Conservation (phyloP, 768 basidiomycete genomes). For the Gloeopeniophorella convolvens region DNA sequence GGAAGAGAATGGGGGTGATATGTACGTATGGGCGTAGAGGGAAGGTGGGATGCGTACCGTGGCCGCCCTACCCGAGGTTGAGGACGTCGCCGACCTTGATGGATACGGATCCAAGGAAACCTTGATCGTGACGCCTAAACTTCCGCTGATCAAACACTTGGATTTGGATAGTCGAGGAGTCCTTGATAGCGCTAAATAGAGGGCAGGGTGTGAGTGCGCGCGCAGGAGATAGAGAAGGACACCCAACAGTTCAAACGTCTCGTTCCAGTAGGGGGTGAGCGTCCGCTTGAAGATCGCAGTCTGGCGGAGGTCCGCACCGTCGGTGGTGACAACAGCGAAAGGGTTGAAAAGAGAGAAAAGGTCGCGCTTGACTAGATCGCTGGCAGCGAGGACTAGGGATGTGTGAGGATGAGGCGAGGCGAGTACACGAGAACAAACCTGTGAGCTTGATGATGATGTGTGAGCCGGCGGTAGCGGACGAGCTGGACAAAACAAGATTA, state of each 20-base stretch:
- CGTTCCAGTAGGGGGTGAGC: constrained; percentile 74
- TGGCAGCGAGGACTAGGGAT: constrained; percentile 65
- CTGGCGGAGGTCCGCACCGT: constrained; percentile 68
- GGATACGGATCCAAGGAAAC: constrained; percentile 44
- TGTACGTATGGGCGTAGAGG: too few species aligned
- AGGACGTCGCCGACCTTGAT: constrained; percentile 36
- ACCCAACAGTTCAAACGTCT: constrained; percentile 74
- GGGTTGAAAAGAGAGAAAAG: constrained; percentile 81
- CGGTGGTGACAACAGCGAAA: constrained; percentile 82
- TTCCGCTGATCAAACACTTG: constrained; percentile 90
- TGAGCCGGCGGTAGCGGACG: too few species aligned
- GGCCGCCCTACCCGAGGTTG: constrained; percentile 32
- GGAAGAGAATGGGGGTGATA: neutral
- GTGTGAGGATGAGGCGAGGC: neutral
- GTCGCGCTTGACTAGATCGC: constrained; percentile 68
- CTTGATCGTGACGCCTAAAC: constrained; percentile 85
- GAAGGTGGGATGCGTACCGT: constrained; percentile 8
- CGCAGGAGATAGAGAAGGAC: neutral
- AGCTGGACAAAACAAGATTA: too few species aligned
- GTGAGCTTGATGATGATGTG: too few species aligned
- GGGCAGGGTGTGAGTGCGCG: constrained; percentile 4
- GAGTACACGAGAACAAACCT: neutral
- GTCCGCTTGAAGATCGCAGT: constrained; percentile 66
- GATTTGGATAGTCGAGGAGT: constrained; percentile 69
- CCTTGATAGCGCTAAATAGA: constrained; percentile 53